phyloP scores from a whole-genome alignment of 2,329 filamentous ascomycete species.

The Neophaeococcomyces aloes region DNA sequence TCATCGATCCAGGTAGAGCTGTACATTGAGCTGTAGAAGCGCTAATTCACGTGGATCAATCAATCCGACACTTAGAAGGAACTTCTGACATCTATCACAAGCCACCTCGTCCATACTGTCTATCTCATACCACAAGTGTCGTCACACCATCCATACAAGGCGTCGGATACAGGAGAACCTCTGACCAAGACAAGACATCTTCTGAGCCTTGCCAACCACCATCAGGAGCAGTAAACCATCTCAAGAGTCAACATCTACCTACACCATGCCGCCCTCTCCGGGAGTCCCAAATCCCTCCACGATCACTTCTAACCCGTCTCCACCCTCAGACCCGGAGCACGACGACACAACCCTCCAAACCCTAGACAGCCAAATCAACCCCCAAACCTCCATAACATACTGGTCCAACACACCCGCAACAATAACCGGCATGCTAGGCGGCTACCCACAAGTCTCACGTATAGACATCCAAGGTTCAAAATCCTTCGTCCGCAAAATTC shows the following conservation, averaged over 20 bases:
- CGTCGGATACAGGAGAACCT: neutral
- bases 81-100: too few species aligned
- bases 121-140: neutral
- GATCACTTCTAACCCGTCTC: neutral
- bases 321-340: neutral
- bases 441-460: slow-evolving; percentile 55
- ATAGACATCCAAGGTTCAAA: slow-evolving; percentile 62
- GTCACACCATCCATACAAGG: neutral
- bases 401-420: slow-evolving; percentile 31
- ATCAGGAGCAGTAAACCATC: neutral
- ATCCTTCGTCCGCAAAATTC: slow-evolving; percentile 59
- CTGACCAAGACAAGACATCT: neutral
- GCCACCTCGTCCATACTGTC: neutral
- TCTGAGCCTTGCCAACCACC: neutral
- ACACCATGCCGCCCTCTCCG: too few species aligned
- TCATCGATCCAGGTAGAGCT: too few species aligned
- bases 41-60: too few species aligned
- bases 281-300: too few species aligned
- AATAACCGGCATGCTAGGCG: slow-evolving; percentile 70
- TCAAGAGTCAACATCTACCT: too few species aligned
- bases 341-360: neutral
- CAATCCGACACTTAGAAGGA: too few species aligned
- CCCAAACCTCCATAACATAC: slow-evolving; percentile 29
- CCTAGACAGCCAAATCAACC: slow-evolving; percentile 27
- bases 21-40: too few species aligned